Percentiles rank a stretch among this genome's conserved stretches.
Conservation (phyloP, 768 basidiomycete species). For the Hygrophorus russula region DNA sequence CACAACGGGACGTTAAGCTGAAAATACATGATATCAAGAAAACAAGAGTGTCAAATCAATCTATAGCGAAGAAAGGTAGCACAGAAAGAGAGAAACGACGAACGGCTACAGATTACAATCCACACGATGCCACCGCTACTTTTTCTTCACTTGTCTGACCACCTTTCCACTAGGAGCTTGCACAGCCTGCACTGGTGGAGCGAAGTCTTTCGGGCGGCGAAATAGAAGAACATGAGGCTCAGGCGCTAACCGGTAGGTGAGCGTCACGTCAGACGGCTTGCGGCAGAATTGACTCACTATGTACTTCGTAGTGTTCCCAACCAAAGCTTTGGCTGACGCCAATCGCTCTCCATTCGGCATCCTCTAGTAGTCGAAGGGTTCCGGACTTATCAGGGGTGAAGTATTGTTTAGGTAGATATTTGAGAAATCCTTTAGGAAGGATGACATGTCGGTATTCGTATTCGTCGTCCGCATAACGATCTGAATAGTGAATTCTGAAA, state of each 20-base stretch:
- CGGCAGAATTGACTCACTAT: constrained; percentile 41
- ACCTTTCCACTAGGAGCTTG: constrained; percentile 11
- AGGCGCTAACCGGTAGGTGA: constrained; percentile 41
- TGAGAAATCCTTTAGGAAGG: constrained; percentile 87
- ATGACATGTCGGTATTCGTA: constrained; percentile 98
- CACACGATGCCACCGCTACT: constrained; percentile 15
- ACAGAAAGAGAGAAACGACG: not conserved
- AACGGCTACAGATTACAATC: not conserved
- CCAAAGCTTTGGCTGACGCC: constrained; percentile 94
- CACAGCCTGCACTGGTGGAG: constrained; percentile 36
- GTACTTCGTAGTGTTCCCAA: constrained; percentile 98
- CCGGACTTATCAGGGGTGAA: constrained; percentile 69
- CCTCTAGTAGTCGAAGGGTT: constrained; percentile 69
- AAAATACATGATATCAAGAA: not conserved
- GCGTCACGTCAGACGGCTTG: constrained; percentile 1
- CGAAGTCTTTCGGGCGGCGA: constrained; percentile 66
- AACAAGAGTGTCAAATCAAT: constrained; percentile 20
- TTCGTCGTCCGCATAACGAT: constrained; percentile 83
- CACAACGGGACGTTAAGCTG: not conserved
- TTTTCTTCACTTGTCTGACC: constrained; percentile 28
- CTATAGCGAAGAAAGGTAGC: not conserved
- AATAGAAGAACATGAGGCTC: constrained; percentile 93
- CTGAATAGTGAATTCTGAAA: constrained; percentile 78
- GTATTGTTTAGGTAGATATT: constrained; percentile 81
- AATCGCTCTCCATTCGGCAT: constrained; percentile 92